These are phyloP conservation scores for Pichia sp. DNA, from an alignment of 1,139 yeast species.

Conservation along the genomic window DNA sequence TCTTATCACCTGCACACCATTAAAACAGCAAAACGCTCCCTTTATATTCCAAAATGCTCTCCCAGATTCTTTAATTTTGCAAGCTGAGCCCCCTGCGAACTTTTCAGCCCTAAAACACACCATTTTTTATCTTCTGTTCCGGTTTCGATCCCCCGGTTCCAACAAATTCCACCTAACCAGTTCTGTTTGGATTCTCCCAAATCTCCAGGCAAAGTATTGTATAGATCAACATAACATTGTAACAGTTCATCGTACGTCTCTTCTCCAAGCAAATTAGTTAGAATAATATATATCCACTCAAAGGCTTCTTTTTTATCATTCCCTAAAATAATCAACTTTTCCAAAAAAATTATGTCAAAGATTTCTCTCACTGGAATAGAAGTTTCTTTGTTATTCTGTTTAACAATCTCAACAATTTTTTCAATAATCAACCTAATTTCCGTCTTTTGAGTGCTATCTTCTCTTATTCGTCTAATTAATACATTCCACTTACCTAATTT, in stretches of 20 bases:
- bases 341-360: neutral
- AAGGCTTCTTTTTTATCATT: neutral
- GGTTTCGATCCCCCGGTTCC: neutral
- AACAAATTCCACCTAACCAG: neutral
- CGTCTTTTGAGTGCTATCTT: neutral
- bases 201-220: neutral
- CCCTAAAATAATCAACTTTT: neutral
- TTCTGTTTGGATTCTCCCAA: neutral
- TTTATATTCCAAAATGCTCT: neutral
- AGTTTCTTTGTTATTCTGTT: neutral
- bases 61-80: neutral
- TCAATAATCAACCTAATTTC: neutral
- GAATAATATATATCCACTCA: neutral
- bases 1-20: neutral
- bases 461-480: conserved; percentile 1
- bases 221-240: neutral
- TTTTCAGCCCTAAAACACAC: neutral
- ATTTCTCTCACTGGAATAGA: neutral
- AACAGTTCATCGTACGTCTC: neutral
- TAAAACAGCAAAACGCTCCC: neutral
- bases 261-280: neutral
- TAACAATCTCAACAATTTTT: neutral
- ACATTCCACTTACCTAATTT: conserved; percentile 8
- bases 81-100: neutral
- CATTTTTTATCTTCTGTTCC: neutral